A percentile compares a stretch with the other conserved stretches of the same genome.
These are phyloP conservation scores for Pyricularia pennisetigena DNA, from an alignment of 2,329 filamentous ascomycete genomes.

Conservation along the genomic window DNA sequence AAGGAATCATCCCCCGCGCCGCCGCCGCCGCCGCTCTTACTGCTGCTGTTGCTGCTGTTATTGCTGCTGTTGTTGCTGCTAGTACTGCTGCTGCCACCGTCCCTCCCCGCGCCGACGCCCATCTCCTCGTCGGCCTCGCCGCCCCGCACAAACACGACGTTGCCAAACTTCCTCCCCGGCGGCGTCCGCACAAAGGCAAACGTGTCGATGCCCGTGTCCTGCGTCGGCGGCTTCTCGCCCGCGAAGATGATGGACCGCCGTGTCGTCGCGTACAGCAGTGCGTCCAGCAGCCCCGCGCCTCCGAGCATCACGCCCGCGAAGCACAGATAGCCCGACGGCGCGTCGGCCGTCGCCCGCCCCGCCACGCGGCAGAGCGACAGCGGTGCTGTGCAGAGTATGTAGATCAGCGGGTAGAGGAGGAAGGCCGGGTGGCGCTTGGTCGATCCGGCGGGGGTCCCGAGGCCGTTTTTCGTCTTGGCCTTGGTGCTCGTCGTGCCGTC, in stretches of 20 bases:
- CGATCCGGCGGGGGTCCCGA: not conserved
- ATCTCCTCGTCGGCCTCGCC: constrained; percentile 22
- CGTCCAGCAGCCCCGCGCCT: constrained; percentile 45
- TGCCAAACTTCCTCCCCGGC: constrained; percentile 26
- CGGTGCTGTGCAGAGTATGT: constrained; percentile 58
- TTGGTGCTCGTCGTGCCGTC: not conserved
- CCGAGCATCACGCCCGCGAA: constrained; percentile 50
- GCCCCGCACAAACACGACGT: constrained; percentile 25
- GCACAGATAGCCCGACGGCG: constrained; percentile 46
- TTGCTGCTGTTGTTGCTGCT: constrained; percentile 3
- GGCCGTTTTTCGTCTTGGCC: not conserved
- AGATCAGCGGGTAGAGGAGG: constrained; percentile 59
- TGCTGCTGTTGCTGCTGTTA: constrained; percentile 5
- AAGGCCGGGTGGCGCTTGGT: constrained; percentile 22
- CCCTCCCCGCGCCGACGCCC: constrained; percentile 14
- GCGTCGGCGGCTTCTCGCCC: constrained; percentile 24
- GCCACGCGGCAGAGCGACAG: constrained; percentile 33
- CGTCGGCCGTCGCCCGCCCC: constrained; percentile 10
- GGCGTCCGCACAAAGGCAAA: constrained; percentile 39
- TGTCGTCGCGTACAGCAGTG: constrained; percentile 41
- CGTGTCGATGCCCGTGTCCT: constrained; percentile 38
- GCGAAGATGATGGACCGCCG: constrained; percentile 42
- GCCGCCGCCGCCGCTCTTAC: constrained; percentile 5
- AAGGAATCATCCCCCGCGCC: not conserved
- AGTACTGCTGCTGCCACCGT: constrained; percentile 4